Evolutionary conservation across 2,329 filamentous ascomycete species (phyloP).

Genomic region (Sporothrix protearum): DNA sequence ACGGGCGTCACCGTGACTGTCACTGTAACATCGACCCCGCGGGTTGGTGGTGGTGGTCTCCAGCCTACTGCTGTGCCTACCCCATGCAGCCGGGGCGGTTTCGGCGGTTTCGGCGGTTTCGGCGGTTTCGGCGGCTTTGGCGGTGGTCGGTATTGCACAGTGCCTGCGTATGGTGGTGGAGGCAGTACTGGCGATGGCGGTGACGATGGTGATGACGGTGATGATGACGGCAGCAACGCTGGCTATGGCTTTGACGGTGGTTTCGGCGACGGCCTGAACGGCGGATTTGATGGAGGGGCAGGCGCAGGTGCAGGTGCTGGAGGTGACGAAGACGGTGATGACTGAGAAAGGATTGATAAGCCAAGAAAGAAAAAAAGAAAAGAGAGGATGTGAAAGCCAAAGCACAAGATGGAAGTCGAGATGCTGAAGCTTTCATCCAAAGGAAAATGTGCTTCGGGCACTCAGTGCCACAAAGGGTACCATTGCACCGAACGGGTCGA

Average conservation of each 20-base stretch:
- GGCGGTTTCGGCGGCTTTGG: slow-evolving; percentile 14
- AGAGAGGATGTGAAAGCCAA: not conserved
- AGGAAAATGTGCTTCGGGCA: not conserved
- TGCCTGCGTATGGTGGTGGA: slow-evolving; percentile 1
- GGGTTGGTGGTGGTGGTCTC: not conserved
- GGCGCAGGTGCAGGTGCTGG: not conserved
- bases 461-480: not conserved
- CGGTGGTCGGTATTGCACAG: slow-evolving; percentile 15
- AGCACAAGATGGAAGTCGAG: not conserved
- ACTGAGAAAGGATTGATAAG: no score
- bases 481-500: not conserved
- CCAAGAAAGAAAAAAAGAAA: not conserved
- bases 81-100: slow-evolving; percentile 5
- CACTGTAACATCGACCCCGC: slow-evolving; percentile 14
- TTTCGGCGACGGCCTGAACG: not conserved
- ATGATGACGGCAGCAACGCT: slow-evolving; percentile 1
- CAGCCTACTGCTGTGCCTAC: slow-evolving; percentile 5
- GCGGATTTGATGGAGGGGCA: not conserved
- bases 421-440: not conserved
- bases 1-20: slow-evolving; percentile 21
- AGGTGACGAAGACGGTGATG: not conserved
- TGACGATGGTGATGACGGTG: slow-evolving; percentile 16
- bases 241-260: slow-evolving; percentile 1
- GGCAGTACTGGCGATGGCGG: not conserved
- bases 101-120: slow-evolving; percentile 14